These are phyloP conservation scores for Phaffia rhodozyma DNA, from an alignment of 1,284 basidiomycete genomes.

Conservation along the genomic window DNA sequence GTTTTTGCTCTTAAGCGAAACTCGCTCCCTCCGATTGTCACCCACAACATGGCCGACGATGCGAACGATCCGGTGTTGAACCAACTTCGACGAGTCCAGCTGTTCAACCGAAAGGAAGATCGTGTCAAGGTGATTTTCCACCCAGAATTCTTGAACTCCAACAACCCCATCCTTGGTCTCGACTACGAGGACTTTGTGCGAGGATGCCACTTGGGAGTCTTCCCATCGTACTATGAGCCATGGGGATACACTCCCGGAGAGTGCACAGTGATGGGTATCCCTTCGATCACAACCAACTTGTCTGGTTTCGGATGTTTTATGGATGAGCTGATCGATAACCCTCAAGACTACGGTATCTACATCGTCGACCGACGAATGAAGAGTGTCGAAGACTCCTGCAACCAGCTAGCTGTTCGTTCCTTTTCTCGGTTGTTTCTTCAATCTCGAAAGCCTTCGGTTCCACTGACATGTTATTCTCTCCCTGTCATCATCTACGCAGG, in stretches of 20 bases:
- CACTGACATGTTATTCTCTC: background rate
- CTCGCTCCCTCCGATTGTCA: slow-evolving; percentile 81
- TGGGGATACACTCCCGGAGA: slow-evolving; percentile 84
- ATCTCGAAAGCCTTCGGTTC: background rate
- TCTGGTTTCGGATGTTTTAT: slow-evolving; percentile 98
- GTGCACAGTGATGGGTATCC: slow-evolving; percentile 85
- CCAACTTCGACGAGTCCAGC: slow-evolving; percentile 81
- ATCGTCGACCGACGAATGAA: slow-evolving; percentile 86
- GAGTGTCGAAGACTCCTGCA: slow-evolving; percentile 83
- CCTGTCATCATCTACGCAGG: background rate
- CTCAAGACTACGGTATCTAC: slow-evolving; percentile 63
- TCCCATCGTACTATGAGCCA: slow-evolving; percentile 78
- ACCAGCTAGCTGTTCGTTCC: slow-evolving; percentile 33
- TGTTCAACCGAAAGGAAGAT: slow-evolving; percentile 75
- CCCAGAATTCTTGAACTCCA: slow-evolving; percentile 94
- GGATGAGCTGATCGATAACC: slow-evolving; percentile 89
- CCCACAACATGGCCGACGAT: slow-evolving; percentile 97
- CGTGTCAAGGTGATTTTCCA: slow-evolving; percentile 90
- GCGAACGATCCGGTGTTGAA: slow-evolving; percentile 81
- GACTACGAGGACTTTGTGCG: slow-evolving; percentile 99
- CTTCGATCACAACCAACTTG: slow-evolving; percentile 90
- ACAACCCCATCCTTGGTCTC: slow-evolving; percentile 90
- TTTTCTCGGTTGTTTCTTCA: slow-evolving; percentile 38
- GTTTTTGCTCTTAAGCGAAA: slow-evolving; percentile 93
- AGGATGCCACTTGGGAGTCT: slow-evolving; percentile 94